phyloP scores from a whole-genome alignment of 306 rosid genomes.

The Lathyrus sativus region DNA sequence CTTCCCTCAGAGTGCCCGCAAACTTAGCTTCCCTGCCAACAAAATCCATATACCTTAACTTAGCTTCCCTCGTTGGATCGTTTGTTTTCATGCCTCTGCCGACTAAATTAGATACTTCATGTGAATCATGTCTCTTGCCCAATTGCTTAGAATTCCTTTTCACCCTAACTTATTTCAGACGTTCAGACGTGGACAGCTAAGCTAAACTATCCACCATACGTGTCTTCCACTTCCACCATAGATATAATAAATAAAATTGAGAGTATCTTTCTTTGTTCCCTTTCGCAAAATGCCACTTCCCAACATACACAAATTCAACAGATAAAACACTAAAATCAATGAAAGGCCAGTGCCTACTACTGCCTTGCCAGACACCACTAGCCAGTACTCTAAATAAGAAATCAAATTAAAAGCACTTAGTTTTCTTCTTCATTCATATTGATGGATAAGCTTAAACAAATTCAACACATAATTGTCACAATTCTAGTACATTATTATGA shows the following conservation, averaged over 20 bases:
- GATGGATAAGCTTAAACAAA: constrained; percentile 3
- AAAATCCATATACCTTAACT: constrained; percentile 4
- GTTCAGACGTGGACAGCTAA: constrained; percentile 24
- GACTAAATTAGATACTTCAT: constrained; percentile 13
- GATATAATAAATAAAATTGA: neutral
- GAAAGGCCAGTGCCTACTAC: neutral
- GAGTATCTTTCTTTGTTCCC: constrained; percentile 1
- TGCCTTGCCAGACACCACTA: neutral
- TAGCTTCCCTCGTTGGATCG: constrained; percentile 1
- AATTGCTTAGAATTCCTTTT: neutral
- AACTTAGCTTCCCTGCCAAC: constrained; percentile 3
- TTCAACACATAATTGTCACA: neutral
- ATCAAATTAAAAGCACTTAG: neutral
- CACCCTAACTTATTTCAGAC: constrained; percentile 1
- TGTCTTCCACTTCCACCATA: constrained; percentile 35
- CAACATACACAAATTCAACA: constrained; percentile 9
- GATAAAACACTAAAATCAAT: constrained; percentile 1
- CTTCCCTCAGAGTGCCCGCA: constrained; percentile 7
- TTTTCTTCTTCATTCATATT: neutral
- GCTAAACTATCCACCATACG: constrained; percentile 12
- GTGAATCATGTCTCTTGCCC: constrained; percentile 1
- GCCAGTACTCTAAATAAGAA: neutral
- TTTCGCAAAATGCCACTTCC: constrained; percentile 4
- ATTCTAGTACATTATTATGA: neutral
- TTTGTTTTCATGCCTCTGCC: constrained; percentile 15